Evolutionary conservation across 73 alveolate species (phyloP), one percentile per base, ranked within the genome.

Genomic region (Diophrys sp.): DNA sequence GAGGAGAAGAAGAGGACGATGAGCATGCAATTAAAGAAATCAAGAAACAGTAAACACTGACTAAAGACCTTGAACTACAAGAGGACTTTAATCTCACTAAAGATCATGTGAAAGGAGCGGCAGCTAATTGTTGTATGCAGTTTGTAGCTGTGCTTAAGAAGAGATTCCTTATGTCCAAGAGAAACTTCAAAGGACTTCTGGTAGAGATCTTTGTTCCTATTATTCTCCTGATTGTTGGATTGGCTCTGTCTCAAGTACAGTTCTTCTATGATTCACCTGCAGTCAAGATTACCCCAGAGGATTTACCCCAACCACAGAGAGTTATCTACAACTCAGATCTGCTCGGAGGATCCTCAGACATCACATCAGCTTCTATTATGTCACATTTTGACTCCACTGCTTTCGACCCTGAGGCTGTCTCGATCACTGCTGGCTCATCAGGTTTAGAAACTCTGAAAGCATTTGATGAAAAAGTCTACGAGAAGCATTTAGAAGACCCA

Each of bases 121-220:
- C 67, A 25, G 73, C 56, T 0, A 80, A 78, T 57, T 89, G 88
- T 28, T 73, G 81, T 34, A 44, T 76, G 70, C 97, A 94, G 70
- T 83, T 94, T 5, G 83, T 80, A 56, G 96, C 92, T 11, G 73
- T 95, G 73, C 33, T 92, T 24, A 89, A 83, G 78, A 96, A 94
- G 77, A 94, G 98, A 88, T 77, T 78, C 8, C 31, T 87, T 0
- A 81, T 85, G 66, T 84, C 88, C 24, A 92, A 80, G 77, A 85
- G 98, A 70, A 96, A 94, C 77, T 85, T 77, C 71, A 96, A 92
- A 70, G 87, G 95, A 28, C 81, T 90, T 31, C 67, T 92, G 28
- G 75, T 86, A 27, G 99, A 96, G 83, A 86, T 96, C n/a, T 84
- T 94, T 32, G 82, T 93, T 23, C 99, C 99, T 0, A 78, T 90